Evolutionary conservation across 1,284 basidiomycete genomes (phyloP), one percentile per base, ranked within the genome.

Genomic region (Irpex sp.): DNA sequence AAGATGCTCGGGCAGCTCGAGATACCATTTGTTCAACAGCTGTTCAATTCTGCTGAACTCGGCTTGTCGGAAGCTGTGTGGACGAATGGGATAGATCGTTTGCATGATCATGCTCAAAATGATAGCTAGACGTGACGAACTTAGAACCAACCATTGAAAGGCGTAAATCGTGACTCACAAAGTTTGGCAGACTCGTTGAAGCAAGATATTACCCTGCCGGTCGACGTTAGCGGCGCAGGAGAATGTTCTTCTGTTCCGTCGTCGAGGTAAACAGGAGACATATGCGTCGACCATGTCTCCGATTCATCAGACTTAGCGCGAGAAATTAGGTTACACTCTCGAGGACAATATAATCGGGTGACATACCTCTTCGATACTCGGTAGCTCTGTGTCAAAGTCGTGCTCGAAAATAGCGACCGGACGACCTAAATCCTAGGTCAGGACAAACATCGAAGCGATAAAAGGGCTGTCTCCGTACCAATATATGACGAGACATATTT

Each of bases 401-500:
- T 83, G 78, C 71, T 94, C 93, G 69, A 83, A 88, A 36, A 95
- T 90, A 60, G 88, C 86, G 58, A 93, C 78, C 0, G 92, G 92
- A 9, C 92, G 83, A 50, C 88, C 83, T 83, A 63, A 9, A 33
- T 33, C 17, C 46, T 9, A 54, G 19, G 51, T 57, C n/a, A 36
- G 51, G 31, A 53, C 39, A 35, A 8, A 35, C 47, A 36, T n/a
- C 54, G 61, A 31, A 36, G 31, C 17, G 11, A 53, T 21, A 17
- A 49, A 15, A 33, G 53, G 17, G 43, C 8, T 43, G 50, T 57
- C 36, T 60, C 68, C 80, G 61, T 68, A 81, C 87, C 92, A 64
- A 93, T 93, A 74, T 93, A 93, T 31, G 88, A 83, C 62, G 88
- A 87, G 39, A 93, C 85, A 75, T 93, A 93, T 72, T 88, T 86